Conservation (phyloP, 371 early-diverging fungal genomes). For the Rhizopus arrhizus region DNA sequence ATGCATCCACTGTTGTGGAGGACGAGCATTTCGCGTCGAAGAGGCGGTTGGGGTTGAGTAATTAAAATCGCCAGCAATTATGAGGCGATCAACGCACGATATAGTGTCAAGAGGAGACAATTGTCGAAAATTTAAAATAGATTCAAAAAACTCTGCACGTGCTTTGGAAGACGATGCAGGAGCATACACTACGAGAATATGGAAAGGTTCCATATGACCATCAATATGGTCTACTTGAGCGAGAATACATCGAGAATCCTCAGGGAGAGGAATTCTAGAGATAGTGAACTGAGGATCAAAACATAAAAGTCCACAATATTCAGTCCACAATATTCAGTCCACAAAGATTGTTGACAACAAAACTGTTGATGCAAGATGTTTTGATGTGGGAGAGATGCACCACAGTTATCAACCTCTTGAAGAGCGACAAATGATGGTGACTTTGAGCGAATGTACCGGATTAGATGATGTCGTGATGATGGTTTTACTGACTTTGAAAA, state of each 20-base stretch:
- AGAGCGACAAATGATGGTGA: slow-evolving; percentile 5
- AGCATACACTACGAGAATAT: slow-evolving; percentile 7
- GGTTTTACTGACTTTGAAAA: slow-evolving; percentile 9
- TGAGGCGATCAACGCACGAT: neutral
- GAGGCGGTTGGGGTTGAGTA: neutral
- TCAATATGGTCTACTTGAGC: neutral
- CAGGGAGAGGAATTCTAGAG: neutral
- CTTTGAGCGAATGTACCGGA: slow-evolving; percentile 9
- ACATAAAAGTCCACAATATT: slow-evolving; percentile 14
- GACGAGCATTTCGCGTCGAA: too few species aligned
- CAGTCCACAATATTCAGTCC: too few species aligned
- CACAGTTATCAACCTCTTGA: slow-evolving; percentile 5
- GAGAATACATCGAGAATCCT: neutral
- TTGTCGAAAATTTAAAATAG: neutral
- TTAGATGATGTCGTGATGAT: slow-evolving; percentile 1
- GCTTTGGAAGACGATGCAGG: neutral
- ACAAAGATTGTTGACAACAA: neutral
- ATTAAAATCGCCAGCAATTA: neutral
- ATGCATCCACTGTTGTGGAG: neutral
- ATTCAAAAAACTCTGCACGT: neutral
- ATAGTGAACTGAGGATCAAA: slow-evolving; percentile 6
- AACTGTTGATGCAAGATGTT: neutral
- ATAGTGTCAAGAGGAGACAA: neutral
- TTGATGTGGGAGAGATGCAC: neutral
- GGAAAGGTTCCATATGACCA: slow-evolving; percentile 10